A percentile compares a stretch with the other conserved stretches of the same genome.
phyloP scores from a whole-genome alignment of 2,329 filamentous ascomycete genomes.

The Ophiocordyceps australis region DNA sequence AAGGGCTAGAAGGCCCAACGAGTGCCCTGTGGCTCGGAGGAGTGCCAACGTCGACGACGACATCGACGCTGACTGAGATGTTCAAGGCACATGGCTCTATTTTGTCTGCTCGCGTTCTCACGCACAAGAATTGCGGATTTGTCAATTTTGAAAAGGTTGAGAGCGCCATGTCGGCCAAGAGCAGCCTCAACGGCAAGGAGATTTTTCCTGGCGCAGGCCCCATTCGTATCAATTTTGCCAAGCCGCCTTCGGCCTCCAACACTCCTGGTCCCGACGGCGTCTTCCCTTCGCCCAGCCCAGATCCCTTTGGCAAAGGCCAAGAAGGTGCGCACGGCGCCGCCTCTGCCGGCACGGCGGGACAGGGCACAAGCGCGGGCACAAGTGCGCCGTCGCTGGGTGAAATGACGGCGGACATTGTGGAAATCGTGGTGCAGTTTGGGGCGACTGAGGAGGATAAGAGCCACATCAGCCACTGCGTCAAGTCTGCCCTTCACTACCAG shows the following conservation, averaged over 20 bases:
- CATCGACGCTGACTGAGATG: constrained; percentile 85
- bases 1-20: constrained; percentile 72
- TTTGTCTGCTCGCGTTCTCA: constrained; percentile 78
- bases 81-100: constrained; percentile 89
- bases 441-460: constrained; percentile 61
- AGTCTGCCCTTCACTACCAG: constrained; percentile 58
- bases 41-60: constrained; percentile 91
- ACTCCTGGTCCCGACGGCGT: constrained; percentile 77
- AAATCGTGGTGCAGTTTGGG: constrained; percentile 79
- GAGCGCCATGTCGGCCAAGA: constrained; percentile 77
- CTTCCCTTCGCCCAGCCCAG: constrained; percentile 83
- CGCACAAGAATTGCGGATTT: constrained; percentile 97
- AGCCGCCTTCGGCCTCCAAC: constrained; percentile 76
- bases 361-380: constrained; percentile 29
- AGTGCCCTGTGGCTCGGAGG: constrained; percentile 93
- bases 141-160: constrained; percentile 92
- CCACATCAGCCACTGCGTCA: constrained; percentile 55
- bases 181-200: constrained; percentile 83
- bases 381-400: constrained; percentile 58
- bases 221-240: constrained; percentile 91
- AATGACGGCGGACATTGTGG: constrained; percentile 64
- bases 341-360: constrained; percentile 13
- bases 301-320: constrained; percentile 50
- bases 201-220: constrained; percentile 95
- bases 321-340: constrained; percentile 17